Conservation (phyloP, 257 asterid species). For the Pogostemon cablin region DNA sequence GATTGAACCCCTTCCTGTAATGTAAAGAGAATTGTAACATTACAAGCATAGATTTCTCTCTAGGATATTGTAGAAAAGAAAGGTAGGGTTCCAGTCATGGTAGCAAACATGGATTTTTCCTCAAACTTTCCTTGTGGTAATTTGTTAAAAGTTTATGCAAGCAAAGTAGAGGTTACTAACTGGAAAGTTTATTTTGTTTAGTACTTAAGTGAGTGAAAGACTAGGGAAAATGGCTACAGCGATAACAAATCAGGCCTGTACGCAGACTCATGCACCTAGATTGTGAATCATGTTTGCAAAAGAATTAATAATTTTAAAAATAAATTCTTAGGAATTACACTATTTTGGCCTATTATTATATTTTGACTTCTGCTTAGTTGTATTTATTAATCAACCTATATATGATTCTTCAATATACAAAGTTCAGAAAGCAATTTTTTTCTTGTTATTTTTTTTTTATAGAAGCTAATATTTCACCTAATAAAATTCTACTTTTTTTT, state of each 20-base stretch:
- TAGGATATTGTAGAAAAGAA: not conserved
- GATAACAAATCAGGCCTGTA: not conserved
- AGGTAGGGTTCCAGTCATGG: not conserved
- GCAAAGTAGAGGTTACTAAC: slow-evolving; percentile 9
- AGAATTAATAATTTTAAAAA: not conserved
- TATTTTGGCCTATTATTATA: not conserved
- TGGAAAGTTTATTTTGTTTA: not conserved
- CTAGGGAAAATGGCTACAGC: not conserved
- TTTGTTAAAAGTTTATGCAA: slow-evolving; percentile 5
- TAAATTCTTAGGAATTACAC: not conserved
- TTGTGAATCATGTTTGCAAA: not conserved
- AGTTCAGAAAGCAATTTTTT: not conserved
- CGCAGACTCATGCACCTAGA: not conserved
- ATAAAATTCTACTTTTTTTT: not conserved
- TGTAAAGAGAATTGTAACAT: not conserved
- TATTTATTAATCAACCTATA: too few relatives aligned
- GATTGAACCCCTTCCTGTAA: not conserved
- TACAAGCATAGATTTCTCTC: not conserved
- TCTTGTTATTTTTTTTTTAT: not conserved
- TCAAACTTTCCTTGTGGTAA: not conserved
- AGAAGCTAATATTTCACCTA: not conserved
- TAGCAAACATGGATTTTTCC: slow-evolving; percentile 8
- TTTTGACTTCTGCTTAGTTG: not conserved
- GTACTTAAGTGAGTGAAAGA: not conserved
- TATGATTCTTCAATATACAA: not conserved